Evolutionary conservation across 768 basidiomycete genomes (phyloP), one percentile per base, ranked within the genome.

Genomic region (Candolleomyces aberdarensis): DNA sequence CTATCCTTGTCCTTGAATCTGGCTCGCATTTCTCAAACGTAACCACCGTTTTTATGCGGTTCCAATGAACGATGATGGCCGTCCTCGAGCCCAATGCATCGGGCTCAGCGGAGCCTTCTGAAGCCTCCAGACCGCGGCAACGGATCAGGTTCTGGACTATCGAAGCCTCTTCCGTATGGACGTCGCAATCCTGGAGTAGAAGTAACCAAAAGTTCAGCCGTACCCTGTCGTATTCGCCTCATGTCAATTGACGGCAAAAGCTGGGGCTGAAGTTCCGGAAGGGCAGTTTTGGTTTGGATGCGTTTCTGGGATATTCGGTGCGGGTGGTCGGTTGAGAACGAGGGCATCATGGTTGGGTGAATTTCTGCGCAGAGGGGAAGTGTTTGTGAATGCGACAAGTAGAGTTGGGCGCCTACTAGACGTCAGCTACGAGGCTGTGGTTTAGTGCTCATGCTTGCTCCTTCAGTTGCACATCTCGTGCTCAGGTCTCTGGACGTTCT

Each of bases 211-310:
- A 26, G 26, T 41, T 19, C 32, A 5, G 53, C 32, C 31, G 6
- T n/a, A 22, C 29, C 31, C 51, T 3, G 26, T 11, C 43, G 13
- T 13, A 49, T 49, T 3, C 13, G 15, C 48, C 48, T 3, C 13
- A 1, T 14, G 19, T 9, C 20, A 7, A 49, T 19, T 3, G 36
- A 6, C 54, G 56, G 26, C 2, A 26, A 26, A 3, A 26, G 1
- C 31, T 46, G 19, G 50, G 55, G 55, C 7, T 22, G 54, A 40
- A 55, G 39, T 61, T 61, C 39, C 19, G 47, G 55, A 57, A 44
- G 49, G 6, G 60, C 60, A 20, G 32, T 61, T 17, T 49, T 47
- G 17, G 49, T 61, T 3, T 61, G 49, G 15, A 20, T 61, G 44
- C 39, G 56, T 20, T 20, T 29, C 29, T 26, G 49, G 31, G 56